Evolutionary conservation across 2,329 filamentous ascomycete genomes (phyloP).

Genomic region (Dactylellina leptospora): DNA sequence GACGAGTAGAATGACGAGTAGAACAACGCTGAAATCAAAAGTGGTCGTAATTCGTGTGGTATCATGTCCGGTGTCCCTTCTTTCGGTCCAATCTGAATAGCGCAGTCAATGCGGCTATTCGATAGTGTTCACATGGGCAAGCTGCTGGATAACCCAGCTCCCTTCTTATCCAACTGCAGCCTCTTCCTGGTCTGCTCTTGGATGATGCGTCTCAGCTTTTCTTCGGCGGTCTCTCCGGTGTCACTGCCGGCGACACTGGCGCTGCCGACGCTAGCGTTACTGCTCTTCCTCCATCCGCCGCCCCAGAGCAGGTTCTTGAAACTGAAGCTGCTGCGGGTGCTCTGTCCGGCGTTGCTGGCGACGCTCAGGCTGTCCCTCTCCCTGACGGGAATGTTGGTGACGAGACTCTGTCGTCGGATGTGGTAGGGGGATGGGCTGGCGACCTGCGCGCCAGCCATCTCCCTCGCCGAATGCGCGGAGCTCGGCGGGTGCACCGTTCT

Average conservation of each 20-base stretch:
- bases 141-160: constrained; percentile 39
- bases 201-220: constrained; percentile 49
- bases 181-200: constrained; percentile 46
- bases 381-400: constrained; percentile 34
- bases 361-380: constrained; percentile 45
- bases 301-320: constrained; percentile 51
- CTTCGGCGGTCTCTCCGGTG: constrained; percentile 37
- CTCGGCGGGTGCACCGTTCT: constrained; percentile 33
- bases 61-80: not conserved
- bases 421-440: constrained; percentile 37
- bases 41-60: constrained; percentile 6
- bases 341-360: constrained; percentile 32
- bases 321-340: constrained; percentile 46
- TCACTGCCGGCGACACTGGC: constrained; percentile 34
- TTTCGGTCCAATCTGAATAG: not conserved
- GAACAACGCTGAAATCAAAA: not conserved
- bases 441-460: constrained; percentile 40
- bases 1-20: not conserved
- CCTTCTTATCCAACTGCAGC: constrained; percentile 47
- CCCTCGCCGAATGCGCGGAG: constrained; percentile 11
- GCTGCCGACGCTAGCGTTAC: constrained; percentile 27
- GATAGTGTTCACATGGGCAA: constrained; percentile 29
- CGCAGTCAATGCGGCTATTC: not conserved
- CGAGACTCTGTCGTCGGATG: constrained; percentile 27
- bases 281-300: constrained; percentile 38